These are phyloP conservation scores for Cnidoscolus chayamansa DNA, from an alignment of 441 rosid genomes.

Conservation along the genomic window DNA sequence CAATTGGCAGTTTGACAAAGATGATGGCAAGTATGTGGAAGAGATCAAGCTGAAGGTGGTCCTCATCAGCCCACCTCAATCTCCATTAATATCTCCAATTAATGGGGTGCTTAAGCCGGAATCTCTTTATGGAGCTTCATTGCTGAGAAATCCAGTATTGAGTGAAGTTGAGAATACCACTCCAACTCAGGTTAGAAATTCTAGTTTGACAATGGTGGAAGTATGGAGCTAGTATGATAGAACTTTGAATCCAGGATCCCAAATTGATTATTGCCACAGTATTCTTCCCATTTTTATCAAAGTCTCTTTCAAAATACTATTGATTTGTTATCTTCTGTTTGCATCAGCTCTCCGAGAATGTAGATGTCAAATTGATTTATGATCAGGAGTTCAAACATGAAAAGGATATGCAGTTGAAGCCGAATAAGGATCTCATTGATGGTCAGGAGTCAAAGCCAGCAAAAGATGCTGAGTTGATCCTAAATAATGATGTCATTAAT, in stretches of 20 bases:
- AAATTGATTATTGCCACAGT: background rate
- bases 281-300: background rate
- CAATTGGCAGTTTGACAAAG: slow-evolving; percentile 62
- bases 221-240: background rate
- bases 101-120: slow-evolving; percentile 54
- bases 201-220: slow-evolving; percentile 14
- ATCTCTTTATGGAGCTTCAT: slow-evolving; percentile 37
- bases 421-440: slow-evolving; percentile 6
- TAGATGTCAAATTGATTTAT: slow-evolving; percentile 40
- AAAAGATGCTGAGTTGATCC: slow-evolving; percentile 5
- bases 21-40: slow-evolving; percentile 56
- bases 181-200: slow-evolving; percentile 47
- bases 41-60: slow-evolving; percentile 80
- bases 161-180: slow-evolving; percentile 41
- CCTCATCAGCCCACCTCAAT: slow-evolving; percentile 57
- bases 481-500: slow-evolving; percentile 11
- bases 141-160: slow-evolving; percentile 39
- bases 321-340: background rate
- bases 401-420: slow-evolving; percentile 26
- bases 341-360: slow-evolving; percentile 34
- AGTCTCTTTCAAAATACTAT: background rate
- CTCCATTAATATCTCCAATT: slow-evolving; percentile 62
- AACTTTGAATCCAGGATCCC: slow-evolving; percentile 11
- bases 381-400: slow-evolving; percentile 24
- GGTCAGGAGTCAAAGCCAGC: slow-evolving; percentile 19